Conservation (phyloP, 2,329 filamentous ascomycete species). For the Fusarium tupiense region DNA sequence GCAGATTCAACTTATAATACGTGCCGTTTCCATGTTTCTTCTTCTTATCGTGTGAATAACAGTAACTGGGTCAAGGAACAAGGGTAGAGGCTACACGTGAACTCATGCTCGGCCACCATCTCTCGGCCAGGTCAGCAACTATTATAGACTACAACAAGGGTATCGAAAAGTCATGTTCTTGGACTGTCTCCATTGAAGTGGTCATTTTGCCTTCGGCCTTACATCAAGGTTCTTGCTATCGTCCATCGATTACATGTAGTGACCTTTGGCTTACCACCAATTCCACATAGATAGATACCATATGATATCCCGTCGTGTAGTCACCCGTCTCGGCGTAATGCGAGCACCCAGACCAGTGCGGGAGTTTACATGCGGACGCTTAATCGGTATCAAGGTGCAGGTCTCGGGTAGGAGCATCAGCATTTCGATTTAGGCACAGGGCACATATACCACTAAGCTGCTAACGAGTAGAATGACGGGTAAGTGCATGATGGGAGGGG, state of each 20-base stretch:
- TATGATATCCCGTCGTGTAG: conserved; percentile 4
- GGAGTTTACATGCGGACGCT: conserved; percentile 1
- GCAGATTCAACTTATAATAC: not conserved
- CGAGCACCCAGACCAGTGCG: conserved; percentile 4
- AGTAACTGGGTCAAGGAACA: not conserved
- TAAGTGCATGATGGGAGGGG: conserved; percentile 16
- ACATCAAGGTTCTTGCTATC: conserved; percentile 1
- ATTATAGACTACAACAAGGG: not conserved
- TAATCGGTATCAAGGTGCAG: conserved; percentile 26
- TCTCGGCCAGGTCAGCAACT: not conserved
- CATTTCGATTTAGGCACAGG: conserved; percentile 2
- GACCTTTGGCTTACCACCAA: not conserved
- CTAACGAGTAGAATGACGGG: not conserved
- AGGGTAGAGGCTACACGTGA: not conserved
- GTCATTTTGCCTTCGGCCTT: not conserved
- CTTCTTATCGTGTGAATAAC: not conserved
- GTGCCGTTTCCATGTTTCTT: not conserved
- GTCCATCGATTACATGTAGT: not conserved
- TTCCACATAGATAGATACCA: conserved; percentile 6
- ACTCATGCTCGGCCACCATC: not conserved
- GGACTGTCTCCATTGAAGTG: not conserved
- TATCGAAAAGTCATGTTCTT: not conserved
- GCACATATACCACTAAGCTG: not conserved
- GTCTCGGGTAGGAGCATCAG: conserved; percentile 25
- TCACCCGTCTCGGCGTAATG: conserved; percentile 19